Percentiles rank a stretch among this genome's conserved stretches.
phyloP scores from a whole-genome alignment of 495 filamentous ascomycete genomes.

The Extremus antarcticus region DNA sequence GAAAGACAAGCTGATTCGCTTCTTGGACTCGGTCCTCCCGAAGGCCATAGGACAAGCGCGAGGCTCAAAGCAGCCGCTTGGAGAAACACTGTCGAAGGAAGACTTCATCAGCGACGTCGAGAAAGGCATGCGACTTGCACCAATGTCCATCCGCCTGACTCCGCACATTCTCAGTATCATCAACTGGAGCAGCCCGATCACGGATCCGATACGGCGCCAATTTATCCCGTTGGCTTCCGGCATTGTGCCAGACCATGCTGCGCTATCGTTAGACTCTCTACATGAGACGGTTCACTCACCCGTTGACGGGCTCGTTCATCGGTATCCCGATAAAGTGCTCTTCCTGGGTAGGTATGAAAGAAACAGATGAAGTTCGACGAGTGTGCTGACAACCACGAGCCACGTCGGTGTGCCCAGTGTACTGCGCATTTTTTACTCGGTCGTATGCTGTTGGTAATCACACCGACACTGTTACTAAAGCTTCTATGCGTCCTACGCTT shows the following conservation, averaged over 20 bases:
- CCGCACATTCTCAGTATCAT: conserved; percentile 44
- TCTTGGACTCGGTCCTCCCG: conserved; percentile 38
- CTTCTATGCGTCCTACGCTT: conserved; percentile 32
- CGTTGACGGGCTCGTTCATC: conserved; percentile 40
- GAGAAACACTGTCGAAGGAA: conserved; percentile 23
- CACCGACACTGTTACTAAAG: conserved; percentile 41
- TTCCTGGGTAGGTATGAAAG: conserved; percentile 40
- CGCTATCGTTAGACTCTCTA: conserved; percentile 29
- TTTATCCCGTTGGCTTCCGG: conserved; percentile 43
- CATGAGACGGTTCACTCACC: conserved; percentile 38
- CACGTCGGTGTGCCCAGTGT: conserved; percentile 46
- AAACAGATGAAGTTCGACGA: background rate
- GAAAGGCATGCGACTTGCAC: conserved; percentile 36
- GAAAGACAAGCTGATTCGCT: conserved; percentile 30
- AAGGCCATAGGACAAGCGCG: conserved; percentile 9
- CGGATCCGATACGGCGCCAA: conserved; percentile 44
- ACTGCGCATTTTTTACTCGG: conserved; percentile 49
- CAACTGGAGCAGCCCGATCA: conserved; percentile 44
- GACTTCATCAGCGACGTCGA: conserved; percentile 43
- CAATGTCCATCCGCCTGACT: conserved; percentile 46
- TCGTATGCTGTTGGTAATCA: conserved; percentile 44
- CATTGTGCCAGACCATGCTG: conserved; percentile 40
- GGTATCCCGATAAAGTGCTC: conserved; percentile 49
- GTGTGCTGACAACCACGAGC: conserved; percentile 19
- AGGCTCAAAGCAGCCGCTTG: background rate